Evolutionary conservation across 495 filamentous ascomycete species (phyloP).

Genomic region (Aspergillus diversus): DNA sequence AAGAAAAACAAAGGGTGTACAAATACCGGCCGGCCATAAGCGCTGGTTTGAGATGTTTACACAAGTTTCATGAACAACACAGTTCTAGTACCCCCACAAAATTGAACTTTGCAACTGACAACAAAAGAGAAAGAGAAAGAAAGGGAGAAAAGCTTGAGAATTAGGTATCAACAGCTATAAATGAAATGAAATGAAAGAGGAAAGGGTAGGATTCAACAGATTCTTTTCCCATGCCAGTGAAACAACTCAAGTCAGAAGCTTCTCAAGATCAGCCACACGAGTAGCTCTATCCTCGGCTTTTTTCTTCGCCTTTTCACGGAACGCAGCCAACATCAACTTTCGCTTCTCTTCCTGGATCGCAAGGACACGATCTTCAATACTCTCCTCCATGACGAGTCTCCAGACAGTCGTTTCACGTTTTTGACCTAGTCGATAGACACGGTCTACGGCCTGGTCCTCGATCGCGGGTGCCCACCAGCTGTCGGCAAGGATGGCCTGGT

Average conservation of each 20-base stretch:
- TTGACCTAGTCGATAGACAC: conserved; percentile 88
- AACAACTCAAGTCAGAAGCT: conserved; percentile 42
- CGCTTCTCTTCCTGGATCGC: conserved; percentile 83
- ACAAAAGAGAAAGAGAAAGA: too few species aligned
- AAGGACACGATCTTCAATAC: conserved; percentile 84
- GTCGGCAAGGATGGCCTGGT: conserved; percentile 83
- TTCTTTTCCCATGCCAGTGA: background rate
- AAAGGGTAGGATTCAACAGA: conserved; percentile 2
- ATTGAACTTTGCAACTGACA: too few species aligned
- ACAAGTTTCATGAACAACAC: too few species aligned
- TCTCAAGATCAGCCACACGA: conserved; percentile 62
- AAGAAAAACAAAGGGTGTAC: too few species aligned
- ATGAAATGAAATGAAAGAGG: conserved; percentile 10
- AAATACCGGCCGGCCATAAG: too few species aligned
- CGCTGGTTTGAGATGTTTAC: too few species aligned
- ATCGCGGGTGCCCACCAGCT: conserved; percentile 95
- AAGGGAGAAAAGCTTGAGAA: too few species aligned
- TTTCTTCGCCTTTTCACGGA: conserved; percentile 63
- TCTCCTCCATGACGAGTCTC: conserved; percentile 80
- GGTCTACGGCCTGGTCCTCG: conserved; percentile 91
- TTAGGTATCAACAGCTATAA: conserved; percentile 1
- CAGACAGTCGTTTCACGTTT: conserved; percentile 77
- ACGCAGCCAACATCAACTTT: conserved; percentile 75
- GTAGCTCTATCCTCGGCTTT: conserved; percentile 52
- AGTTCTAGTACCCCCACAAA: too few species aligned